Conservation (phyloP, 106 monocot genomes). For the Dendrobium huoshanense region DNA sequence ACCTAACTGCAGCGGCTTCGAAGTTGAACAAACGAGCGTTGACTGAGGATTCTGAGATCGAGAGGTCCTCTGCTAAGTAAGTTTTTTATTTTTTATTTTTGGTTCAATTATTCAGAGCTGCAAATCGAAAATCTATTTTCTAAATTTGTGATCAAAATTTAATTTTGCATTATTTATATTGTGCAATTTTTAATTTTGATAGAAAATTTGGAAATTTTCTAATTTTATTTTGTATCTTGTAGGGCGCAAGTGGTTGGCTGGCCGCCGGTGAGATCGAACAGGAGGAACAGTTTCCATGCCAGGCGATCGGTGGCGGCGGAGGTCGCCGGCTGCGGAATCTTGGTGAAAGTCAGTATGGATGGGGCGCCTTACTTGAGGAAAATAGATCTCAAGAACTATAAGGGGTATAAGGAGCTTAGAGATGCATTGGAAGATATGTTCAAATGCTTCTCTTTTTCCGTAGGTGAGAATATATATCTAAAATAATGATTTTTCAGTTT, state of each 20-base stretch:
- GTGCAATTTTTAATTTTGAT: no score
- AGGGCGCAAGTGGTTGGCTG: slow-evolving; percentile 88
- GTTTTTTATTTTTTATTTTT: background rate
- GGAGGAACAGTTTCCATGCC: slow-evolving; percentile 26
- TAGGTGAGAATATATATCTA: background rate
- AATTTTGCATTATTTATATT: no score
- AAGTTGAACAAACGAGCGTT: slow-evolving; percentile 48
- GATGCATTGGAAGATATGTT: slow-evolving; percentile 64
- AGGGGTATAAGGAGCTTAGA: slow-evolving; percentile 65
- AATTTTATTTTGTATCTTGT: background rate
- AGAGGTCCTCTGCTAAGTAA: slow-evolving; percentile 19
- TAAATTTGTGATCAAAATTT: no score
- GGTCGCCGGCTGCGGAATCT: slow-evolving; percentile 19
- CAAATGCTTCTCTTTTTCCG: slow-evolving; percentile 54
- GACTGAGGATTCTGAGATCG: slow-evolving; percentile 28
- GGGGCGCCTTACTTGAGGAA: slow-evolving; percentile 94
- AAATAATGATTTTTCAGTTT: background rate
- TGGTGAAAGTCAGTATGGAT: slow-evolving; percentile 93
- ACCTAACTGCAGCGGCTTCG: slow-evolving; percentile 21
- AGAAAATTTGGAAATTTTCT: no score
- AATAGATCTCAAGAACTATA: slow-evolving; percentile 61
- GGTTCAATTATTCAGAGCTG: background rate
- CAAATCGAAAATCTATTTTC: no score
- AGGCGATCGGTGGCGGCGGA: slow-evolving; percentile 16
- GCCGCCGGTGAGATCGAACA: slow-evolving; percentile 58